Conservation (phyloP, 2,329 filamentous ascomycete genomes). For the Aspergillus pseudonomiae region DNA sequence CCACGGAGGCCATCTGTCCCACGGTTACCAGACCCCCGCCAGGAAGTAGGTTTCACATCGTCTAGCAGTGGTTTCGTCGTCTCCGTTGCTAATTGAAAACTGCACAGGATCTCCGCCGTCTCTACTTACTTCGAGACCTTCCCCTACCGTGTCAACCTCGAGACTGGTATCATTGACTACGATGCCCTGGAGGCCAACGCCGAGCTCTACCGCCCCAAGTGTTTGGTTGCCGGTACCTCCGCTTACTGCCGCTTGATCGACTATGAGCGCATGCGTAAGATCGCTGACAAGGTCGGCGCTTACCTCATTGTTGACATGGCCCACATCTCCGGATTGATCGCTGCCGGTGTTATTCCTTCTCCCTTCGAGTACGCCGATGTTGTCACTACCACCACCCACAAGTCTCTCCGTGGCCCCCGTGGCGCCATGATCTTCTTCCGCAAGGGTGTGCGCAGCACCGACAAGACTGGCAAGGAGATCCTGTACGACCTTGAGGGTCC, state of each 20-base stretch:
- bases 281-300: constrained; percentile 86
- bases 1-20: constrained; percentile 92
- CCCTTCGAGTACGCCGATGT: constrained; percentile 91
- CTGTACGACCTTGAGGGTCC: constrained; percentile 88
- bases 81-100: constrained; percentile 2
- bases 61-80: not conserved
- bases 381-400: constrained; percentile 97
- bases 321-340: constrained; percentile 92
- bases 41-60: constrained; percentile 64
- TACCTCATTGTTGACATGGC: constrained; percentile 97
- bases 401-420: constrained; percentile 90
- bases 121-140: constrained; percentile 99
- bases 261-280: constrained; percentile 88
- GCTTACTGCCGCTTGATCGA: constrained; percentile 96
- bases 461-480: constrained; percentile 85
- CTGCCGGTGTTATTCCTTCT: constrained; percentile 85
- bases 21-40: constrained; percentile 94
- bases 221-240: constrained; percentile 91
- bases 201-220: constrained; percentile 87
- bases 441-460: constrained; percentile 80
- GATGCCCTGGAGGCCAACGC: constrained; percentile 86
- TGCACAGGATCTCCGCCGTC: constrained; percentile 81
- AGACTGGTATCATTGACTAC: constrained; percentile 94
- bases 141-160: constrained; percentile 87
- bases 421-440: constrained; percentile 99